These are phyloP conservation scores for Microdochium paspali DNA, from an alignment of 2,329 filamentous ascomycete species.

Conservation along the genomic window DNA sequence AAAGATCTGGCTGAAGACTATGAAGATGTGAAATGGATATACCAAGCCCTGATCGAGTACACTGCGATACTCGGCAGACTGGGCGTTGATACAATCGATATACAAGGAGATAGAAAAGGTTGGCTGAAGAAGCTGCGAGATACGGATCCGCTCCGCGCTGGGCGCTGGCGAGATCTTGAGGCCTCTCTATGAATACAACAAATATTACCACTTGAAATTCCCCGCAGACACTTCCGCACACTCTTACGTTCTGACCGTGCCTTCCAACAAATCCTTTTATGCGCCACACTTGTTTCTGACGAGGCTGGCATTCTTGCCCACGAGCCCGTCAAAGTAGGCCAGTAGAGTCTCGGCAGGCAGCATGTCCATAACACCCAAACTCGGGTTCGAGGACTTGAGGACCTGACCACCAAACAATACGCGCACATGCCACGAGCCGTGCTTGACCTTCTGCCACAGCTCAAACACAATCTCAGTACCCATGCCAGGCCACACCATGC, in stretches of 20 bases:
- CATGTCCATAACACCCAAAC: conserved; percentile 62
- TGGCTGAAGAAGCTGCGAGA: conserved; percentile 19
- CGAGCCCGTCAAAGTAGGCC: conserved; percentile 62
- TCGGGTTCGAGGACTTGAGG: conserved; percentile 58
- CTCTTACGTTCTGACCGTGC: conserved; percentile 1
- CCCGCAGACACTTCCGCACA: conserved; percentile 2
- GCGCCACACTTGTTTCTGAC: conserved; percentile 26
- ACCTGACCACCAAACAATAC: conserved; percentile 64
- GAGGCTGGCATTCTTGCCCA: conserved; percentile 40
- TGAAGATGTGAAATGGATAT: conserved; percentile 72
- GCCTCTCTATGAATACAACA: conserved; percentile 4
- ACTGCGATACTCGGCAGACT: conserved; percentile 49
- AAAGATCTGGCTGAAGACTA: background rate
- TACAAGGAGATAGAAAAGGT: conserved; percentile 8
- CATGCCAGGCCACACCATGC: conserved; percentile 83
- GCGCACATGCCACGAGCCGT: conserved; percentile 41
- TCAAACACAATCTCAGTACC: conserved; percentile 72
- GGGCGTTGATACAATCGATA: conserved; percentile 21
- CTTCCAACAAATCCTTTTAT: conserved; percentile 2
- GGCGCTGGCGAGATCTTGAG: conserved; percentile 17
- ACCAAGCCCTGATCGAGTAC: conserved; percentile 75
- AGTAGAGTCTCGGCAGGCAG: conserved; percentile 55
- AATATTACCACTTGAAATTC: no score
- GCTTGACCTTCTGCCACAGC: conserved; percentile 32
- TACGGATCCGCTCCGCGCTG: conserved; percentile 19